These are phyloP conservation scores for Furcasterigmium sp. DNA, from an alignment of 2,329 filamentous ascomycete species.

Conservation along the genomic window DNA sequence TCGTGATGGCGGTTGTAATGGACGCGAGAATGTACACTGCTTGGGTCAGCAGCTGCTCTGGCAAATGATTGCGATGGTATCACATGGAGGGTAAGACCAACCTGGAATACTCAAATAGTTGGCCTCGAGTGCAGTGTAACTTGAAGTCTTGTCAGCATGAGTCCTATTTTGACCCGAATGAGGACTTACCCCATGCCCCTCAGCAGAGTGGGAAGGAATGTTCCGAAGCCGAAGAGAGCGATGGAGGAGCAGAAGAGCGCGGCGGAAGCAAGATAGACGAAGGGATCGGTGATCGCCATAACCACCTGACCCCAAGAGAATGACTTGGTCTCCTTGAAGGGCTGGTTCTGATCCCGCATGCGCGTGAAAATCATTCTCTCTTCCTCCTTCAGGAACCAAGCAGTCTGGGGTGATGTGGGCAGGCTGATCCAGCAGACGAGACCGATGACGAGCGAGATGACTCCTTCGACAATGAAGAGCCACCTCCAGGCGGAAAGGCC, in stretches of 20 bases:
- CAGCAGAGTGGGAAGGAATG: conserved; percentile 16
- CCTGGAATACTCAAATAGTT: conserved; percentile 30
- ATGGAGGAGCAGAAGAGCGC: conserved; percentile 24
- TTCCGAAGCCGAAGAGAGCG: conserved; percentile 21
- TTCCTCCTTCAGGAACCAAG: conserved; percentile 35
- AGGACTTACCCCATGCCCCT: conserved; percentile 5
- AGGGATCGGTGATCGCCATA: conserved; percentile 20
- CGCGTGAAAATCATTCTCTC: conserved; percentile 25
- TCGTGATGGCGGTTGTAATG: conserved; percentile 16
- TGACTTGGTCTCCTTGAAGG: conserved; percentile 20
- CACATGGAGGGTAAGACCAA: too few species aligned
- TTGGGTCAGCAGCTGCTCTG: too few species aligned
- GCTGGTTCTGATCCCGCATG: conserved; percentile 17
- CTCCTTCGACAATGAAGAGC: conserved; percentile 43
- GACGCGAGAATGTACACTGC: conserved; percentile 23
- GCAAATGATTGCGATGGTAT: too few species aligned
- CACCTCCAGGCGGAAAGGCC: conserved; percentile 45
- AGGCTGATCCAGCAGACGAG: conserved; percentile 31
- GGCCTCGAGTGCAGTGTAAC: conserved; percentile 12
- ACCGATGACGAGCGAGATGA: conserved; percentile 21
- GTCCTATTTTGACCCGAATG: neutral
- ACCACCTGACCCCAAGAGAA: conserved; percentile 18
- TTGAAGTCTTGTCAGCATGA: conserved; percentile 3
- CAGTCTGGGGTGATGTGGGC: conserved; percentile 36
- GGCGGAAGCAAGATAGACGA: conserved; percentile 18